Evolutionary conservation across 768 basidiomycete genomes (phyloP), one percentile per base, ranked within the genome.

Genomic region (Tremella mesenterica): DNA sequence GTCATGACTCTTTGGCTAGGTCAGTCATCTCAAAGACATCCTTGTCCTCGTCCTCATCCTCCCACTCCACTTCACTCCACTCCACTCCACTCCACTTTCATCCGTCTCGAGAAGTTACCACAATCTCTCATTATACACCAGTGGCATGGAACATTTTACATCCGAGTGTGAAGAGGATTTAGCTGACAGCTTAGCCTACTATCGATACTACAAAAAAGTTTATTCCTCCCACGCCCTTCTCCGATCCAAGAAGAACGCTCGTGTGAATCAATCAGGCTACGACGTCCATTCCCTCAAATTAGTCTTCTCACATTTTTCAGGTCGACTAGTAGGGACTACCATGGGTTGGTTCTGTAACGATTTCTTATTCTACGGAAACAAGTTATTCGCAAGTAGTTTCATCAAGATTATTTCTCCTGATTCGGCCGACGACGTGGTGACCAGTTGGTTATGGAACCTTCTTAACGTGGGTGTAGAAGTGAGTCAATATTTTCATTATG

Each of bases 321-420:
- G 64, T 29, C 54, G 67, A 16, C 30, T 69, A 23, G 26, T 64
- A 23, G 64, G 67, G 13, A 59, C 61, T 8, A 65, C 74, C 36
- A 69, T 65, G 21, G 61, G 61, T 5, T 77, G 76, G 76, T 67
- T 75, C 44, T 67, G 64, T 57, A 73, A 73, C 62, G 76, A 76
- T 53, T 74, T 75, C 52, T 60, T 69, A 31, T 74, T 70, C 55
- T 74, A 68, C 69, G 73, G 75, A 13, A 73, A 72, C 66, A 76
- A 75, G 66, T 61, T 75, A 34, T 76, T 75, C 64, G 59, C 70
- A n/a, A 61, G 61, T 2, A 61, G 63, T 9, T 76, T 76, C 61
- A 76, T 76, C 70, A 63, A 59, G 48, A 70, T 76, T 64, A 67
- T 76, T 56, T 59, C 65, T 34, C 75, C 75, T 3, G 59, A 60